Conservation (phyloP, 352 stramenopile species). For the Globisporangium recalcitrans region DNA sequence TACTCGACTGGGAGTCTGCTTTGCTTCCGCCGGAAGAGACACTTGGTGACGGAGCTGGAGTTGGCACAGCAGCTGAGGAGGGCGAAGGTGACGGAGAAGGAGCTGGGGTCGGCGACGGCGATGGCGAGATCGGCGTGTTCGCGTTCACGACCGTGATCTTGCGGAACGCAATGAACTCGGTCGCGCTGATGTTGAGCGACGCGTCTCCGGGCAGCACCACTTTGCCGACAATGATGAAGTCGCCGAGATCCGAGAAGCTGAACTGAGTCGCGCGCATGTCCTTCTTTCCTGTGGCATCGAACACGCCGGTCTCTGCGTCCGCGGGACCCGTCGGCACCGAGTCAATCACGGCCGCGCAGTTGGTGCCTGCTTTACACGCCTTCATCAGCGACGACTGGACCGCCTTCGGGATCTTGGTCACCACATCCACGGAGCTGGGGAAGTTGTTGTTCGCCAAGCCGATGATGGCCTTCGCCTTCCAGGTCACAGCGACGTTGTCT, state of each 20-base stretch:
- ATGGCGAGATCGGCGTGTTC: constrained; percentile 28
- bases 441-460: constrained; percentile 51
- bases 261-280: constrained; percentile 44
- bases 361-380: constrained; percentile 56
- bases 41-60: constrained; percentile 7
- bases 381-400: constrained; percentile 46
- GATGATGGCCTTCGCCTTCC: constrained; percentile 30
- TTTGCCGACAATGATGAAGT: constrained; percentile 64
- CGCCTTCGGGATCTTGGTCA: constrained; percentile 24
- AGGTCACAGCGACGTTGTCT: constrained; percentile 50
- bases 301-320: constrained; percentile 31
- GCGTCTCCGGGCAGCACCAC: constrained; percentile 45
- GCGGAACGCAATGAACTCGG: constrained; percentile 64
- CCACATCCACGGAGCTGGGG: constrained; percentile 50
- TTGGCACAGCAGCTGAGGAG: constrained; percentile 6
- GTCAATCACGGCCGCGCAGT: constrained; percentile 52
- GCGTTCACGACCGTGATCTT: constrained; percentile 60
- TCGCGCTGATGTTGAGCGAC: constrained; percentile 37
- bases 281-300: constrained; percentile 39
- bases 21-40: constrained; percentile 2
- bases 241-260: constrained; percentile 37
- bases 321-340: constrained; percentile 29
- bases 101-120: constrained; percentile 14
- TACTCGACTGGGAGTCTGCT: neutral
- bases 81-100: constrained; percentile 15